phyloP scores from a whole-genome alignment of 116 monocot species.

The Cymodocea nodosa region DNA sequence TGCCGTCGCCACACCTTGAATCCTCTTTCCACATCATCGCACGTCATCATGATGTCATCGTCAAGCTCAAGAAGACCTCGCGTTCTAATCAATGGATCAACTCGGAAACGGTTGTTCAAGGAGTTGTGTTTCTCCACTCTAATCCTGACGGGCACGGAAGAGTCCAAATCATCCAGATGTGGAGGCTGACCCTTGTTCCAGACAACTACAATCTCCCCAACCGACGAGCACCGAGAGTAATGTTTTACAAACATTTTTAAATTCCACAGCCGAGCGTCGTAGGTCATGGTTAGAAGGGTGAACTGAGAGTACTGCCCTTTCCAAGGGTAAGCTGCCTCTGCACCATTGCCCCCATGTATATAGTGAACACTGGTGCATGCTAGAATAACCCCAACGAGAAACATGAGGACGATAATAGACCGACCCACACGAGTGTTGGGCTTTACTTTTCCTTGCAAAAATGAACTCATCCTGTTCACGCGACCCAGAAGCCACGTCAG shows the following conservation, averaged over 20 bases:
- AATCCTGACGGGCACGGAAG: constrained; percentile 59
- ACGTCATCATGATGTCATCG: constrained; percentile 82
- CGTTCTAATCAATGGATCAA: constrained; percentile 53
- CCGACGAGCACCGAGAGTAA: constrained; percentile 82
- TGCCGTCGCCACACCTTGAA: constrained; percentile 75
- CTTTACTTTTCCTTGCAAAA: constrained; percentile 43
- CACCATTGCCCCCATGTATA: constrained; percentile 55
- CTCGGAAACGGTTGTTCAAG: constrained; percentile 73
- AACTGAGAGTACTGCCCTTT: constrained; percentile 79
- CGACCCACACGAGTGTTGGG: constrained; percentile 32
- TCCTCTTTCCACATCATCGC: constrained; percentile 85
- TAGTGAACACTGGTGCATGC: constrained; percentile 54
- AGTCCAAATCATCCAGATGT: constrained; percentile 29
- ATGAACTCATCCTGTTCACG: constrained; percentile 25
- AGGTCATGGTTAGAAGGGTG: constrained; percentile 80
- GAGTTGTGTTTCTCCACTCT: constrained; percentile 70
- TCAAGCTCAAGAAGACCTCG: constrained; percentile 77
- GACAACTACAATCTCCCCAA: constrained; percentile 70
- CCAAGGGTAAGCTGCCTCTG: constrained; percentile 58
- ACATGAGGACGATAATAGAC: constrained; percentile 14
- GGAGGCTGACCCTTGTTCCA: constrained; percentile 71
- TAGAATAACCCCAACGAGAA: constrained; percentile 28
- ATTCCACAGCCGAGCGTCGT: constrained; percentile 63
- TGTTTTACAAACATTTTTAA: constrained; percentile 77
- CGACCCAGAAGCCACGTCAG: constrained; percentile 21